Evolutionary conservation across 1,284 basidiomycete genomes (phyloP).

Genomic region (Austropuccinia psidii): DNA sequence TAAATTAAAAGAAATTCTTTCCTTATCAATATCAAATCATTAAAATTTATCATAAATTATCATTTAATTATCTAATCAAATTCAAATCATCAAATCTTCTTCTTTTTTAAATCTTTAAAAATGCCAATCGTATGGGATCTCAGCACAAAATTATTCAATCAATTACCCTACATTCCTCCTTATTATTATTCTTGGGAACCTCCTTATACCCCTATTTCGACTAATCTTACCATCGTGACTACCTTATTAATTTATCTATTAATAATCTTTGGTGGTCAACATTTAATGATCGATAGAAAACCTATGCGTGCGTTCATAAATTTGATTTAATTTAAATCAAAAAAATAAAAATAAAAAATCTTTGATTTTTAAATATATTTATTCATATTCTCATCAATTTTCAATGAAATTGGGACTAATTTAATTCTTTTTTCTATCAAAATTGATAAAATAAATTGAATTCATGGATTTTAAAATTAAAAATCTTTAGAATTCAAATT

Average conservation of each 20-base stretch:
- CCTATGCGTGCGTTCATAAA: slow-evolving; percentile 41
- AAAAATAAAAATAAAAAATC: too few species aligned
- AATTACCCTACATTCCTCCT: slow-evolving; percentile 3
- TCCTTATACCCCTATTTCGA: slow-evolving; percentile 71
- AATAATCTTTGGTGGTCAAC: slow-evolving; percentile 77
- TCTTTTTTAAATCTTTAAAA: too few species aligned
- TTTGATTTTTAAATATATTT: too few species aligned
- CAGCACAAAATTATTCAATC: slow-evolving; percentile 1
- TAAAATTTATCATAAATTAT: too few species aligned
- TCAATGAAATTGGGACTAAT: too few species aligned
- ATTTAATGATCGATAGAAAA: slow-evolving; percentile 62
- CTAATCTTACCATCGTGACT: slow-evolving; percentile 61
- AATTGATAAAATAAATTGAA: background rate
- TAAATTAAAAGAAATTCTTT: too few species aligned
- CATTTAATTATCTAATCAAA: too few species aligned
- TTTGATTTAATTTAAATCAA: too few species aligned
- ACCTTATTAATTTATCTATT: slow-evolving; percentile 73
- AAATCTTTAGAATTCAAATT: slow-evolving; percentile 65
- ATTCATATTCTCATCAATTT: too few species aligned
- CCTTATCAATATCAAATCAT: too few species aligned
- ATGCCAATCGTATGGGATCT: slow-evolving; percentile 28
- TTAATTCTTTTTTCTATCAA: background rate
- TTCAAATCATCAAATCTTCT: too few species aligned
- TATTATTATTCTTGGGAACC: slow-evolving; percentile 56
- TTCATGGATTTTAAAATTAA: background rate